Percentiles rank a stretch among this genome's conserved stretches.
phyloP scores from a whole-genome alignment of 139 green algal genomes.

The Chlamydomonas sphaeroides region DNA sequence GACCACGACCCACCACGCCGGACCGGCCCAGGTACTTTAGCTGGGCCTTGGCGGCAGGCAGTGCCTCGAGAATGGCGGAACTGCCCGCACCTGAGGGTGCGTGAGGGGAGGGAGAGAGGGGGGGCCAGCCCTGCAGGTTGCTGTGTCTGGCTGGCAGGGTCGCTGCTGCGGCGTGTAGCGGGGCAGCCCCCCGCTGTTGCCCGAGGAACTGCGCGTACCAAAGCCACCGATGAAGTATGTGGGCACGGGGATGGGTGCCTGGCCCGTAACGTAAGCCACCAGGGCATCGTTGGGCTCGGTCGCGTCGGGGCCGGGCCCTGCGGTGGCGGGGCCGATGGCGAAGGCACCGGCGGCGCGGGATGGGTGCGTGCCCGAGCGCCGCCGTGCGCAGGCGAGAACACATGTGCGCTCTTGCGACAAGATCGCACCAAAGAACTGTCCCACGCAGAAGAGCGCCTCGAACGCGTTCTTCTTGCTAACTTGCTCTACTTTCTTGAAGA shows the following conservation, averaged over 20 bases:
- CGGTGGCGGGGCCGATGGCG: no score
- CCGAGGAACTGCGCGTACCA: slow-evolving; percentile 46
- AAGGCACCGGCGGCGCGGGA: no score
- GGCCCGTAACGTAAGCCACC: slow-evolving; percentile 59
- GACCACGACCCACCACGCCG: slow-evolving; percentile 58
- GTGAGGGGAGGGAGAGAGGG: background rate
- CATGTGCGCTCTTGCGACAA: no score
- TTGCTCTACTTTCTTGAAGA: slow-evolving; percentile 51
- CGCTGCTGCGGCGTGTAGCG: no score
- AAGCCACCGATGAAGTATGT: slow-evolving; percentile 83
- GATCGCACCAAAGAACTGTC: slow-evolving; percentile 58
- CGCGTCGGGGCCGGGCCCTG: slow-evolving; percentile 23
- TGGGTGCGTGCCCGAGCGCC: no score
- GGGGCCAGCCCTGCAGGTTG: no score
- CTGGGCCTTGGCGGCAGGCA: slow-evolving; percentile 38
- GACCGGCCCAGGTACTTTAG: slow-evolving; percentile 75
- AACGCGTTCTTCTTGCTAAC: slow-evolving; percentile 62
- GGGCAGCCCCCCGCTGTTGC: no score
- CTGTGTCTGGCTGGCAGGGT: no score
- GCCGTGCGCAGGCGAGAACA: no score
- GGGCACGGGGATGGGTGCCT: slow-evolving; percentile 61
- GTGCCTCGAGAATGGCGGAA: slow-evolving; percentile 35
- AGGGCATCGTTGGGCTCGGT: slow-evolving; percentile 24
- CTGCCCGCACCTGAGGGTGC: slow-evolving; percentile 38
- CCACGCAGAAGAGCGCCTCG: slow-evolving; percentile 50